Conservation (phyloP, 2,329 filamentous ascomycete species). For the Claviceps pusilla region DNA sequence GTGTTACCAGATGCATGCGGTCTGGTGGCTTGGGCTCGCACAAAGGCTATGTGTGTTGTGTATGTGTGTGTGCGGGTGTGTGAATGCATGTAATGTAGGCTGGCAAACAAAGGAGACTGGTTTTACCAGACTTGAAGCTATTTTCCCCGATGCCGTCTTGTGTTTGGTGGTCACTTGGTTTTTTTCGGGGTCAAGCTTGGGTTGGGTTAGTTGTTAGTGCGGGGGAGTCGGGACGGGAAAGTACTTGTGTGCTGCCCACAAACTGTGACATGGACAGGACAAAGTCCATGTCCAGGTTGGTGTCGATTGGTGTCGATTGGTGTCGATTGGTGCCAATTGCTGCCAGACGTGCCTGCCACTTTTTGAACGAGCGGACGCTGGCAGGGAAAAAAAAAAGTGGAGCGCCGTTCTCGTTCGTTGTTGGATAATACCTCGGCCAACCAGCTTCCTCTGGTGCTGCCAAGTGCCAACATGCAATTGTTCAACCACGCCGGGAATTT, state of each 20-base stretch:
- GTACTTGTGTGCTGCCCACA: too few relatives aligned
- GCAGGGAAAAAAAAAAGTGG: not conserved
- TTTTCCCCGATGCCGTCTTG: too few relatives aligned
- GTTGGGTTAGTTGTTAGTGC: too few relatives aligned
- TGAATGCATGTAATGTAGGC: not conserved
- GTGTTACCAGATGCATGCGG: not conserved
- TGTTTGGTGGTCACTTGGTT: not conserved
- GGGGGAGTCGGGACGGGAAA: too few relatives aligned
- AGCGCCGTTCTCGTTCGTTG: not conserved
- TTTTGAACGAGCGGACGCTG: not conserved
- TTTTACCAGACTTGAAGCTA: not conserved
- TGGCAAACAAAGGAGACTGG: not conserved
- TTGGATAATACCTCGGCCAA: not conserved
- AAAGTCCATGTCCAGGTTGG: too few relatives aligned
- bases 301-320: too few relatives aligned
- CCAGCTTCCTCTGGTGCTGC: too few relatives aligned
- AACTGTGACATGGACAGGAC: too few relatives aligned
- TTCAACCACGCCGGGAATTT: too few relatives aligned
- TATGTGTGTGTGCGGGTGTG: not conserved
- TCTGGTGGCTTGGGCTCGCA: not conserved
- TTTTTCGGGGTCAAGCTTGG: not conserved
- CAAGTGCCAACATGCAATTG: too few relatives aligned
- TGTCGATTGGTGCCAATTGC: too few relatives aligned
- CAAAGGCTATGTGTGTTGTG: not conserved
- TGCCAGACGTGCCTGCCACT: too few relatives aligned